Conservation (phyloP, 495 filamentous ascomycete genomes). For the Hyaloscypha bicolor region DNA sequence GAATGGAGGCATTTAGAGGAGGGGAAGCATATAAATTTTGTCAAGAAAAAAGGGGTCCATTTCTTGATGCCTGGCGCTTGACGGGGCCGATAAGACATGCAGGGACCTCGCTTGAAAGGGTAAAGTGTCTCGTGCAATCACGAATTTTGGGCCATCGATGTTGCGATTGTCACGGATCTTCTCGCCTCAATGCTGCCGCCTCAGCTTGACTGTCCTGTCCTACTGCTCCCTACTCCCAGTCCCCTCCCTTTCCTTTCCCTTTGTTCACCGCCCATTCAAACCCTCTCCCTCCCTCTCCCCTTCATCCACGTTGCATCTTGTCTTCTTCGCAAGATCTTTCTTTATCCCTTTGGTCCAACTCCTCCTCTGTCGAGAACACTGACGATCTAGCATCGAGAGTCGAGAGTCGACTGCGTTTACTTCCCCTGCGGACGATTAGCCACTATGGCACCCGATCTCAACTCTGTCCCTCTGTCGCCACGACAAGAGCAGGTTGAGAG, state of each 20-base stretch:
- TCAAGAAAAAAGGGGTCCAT: not conserved
- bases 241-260: not conserved
- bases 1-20: slow-evolving; percentile 3
- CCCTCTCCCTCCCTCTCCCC: not conserved
- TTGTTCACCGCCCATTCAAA: not conserved
- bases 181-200: not conserved
- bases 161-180: not conserved
- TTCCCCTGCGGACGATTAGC: not conserved
- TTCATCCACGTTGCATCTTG: not conserved
- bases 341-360: not conserved
- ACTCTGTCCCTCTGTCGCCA: slow-evolving; percentile 49
- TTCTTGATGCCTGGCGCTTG: slow-evolving; percentile 19
- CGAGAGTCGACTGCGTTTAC: not conserved
- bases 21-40: slow-evolving; percentile 4
- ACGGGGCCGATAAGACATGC: not conserved
- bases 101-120: not conserved
- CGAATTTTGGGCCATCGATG: not conserved
- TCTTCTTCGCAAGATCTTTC: not conserved
- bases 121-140: slow-evolving; percentile 3
- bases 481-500: slow-evolving; percentile 10
- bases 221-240: not conserved
- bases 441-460: slow-evolving; percentile 57
- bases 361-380: not conserved
- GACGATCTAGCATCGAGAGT: not conserved
- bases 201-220: not conserved